Conservation (phyloP, 371 early-diverging fungal species). For the Capniomyces stellatus region DNA sequence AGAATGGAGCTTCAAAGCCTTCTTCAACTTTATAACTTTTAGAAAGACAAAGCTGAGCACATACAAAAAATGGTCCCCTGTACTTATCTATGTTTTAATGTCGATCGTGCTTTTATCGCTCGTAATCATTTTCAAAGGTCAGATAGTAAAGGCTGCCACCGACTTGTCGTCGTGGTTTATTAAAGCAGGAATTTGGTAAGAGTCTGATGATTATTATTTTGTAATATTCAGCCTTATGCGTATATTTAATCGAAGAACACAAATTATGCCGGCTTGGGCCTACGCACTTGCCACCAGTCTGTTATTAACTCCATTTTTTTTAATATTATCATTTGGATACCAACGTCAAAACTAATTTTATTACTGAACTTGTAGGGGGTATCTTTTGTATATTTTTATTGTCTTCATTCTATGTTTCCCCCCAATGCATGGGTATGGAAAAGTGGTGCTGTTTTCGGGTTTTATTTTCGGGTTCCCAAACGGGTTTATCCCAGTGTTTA, state of each 20-base stretch:
- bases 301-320: too few species aligned
- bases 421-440: conserved; percentile 6
- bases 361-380: too few species aligned
- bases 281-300: too few species aligned
- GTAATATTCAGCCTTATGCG: neutral
- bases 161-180: neutral
- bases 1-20: too few species aligned
- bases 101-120: neutral
- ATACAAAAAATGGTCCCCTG: neutral
- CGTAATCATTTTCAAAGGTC: neutral
- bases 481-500: conserved; percentile 18
- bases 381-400: neutral
- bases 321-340: neutral
- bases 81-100: neutral
- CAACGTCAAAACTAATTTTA: too few species aligned
- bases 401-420: conserved; percentile 3
- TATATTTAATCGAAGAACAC: neutral
- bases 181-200: neutral
- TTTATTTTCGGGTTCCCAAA: conserved; percentile 21
- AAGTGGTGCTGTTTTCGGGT: conserved; percentile 8
- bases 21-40: too few species aligned
- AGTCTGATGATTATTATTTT: neutral
- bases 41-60: neutral
- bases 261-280: too few species aligned
- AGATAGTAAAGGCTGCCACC: neutral